Conservation (phyloP, 768 basidiomycete genomes). For the Multifurca ochricompacta region DNA sequence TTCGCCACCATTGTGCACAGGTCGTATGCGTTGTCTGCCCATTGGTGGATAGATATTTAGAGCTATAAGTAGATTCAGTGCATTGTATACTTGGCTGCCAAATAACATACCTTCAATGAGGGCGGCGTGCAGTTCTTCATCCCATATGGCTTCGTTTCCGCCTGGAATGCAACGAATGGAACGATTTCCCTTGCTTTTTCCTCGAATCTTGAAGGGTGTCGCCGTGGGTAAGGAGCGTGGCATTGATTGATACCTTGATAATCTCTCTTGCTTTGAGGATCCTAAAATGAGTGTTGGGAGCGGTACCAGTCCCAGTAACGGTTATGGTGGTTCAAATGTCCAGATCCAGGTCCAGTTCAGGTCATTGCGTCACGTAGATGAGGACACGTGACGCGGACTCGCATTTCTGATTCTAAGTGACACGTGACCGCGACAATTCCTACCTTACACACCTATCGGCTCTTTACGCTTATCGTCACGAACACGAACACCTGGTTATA, state of each 20-base stretch:
- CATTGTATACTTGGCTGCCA: conserved; percentile 3
- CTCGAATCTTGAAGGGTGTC: conserved; percentile 5
- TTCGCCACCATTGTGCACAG: conserved; percentile 2
- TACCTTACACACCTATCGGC: no score
- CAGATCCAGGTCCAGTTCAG: background rate
- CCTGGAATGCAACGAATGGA: conserved; percentile 20
- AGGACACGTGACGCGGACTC: background rate
- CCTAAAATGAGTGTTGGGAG: background rate
- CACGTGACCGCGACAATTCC: conserved; percentile 8
- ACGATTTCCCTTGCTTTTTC: conserved; percentile 20
- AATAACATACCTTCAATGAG: conserved; percentile 19
- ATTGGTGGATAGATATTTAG: conserved; percentile 21
- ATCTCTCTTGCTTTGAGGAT: background rate
- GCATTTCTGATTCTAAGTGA: background rate
- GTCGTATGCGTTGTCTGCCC: conserved; percentile 18
- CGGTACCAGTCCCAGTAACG: background rate
- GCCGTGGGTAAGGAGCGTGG: conserved; percentile 9
- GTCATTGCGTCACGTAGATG: background rate
- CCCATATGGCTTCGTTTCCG: conserved; percentile 21
- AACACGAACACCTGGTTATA: background rate
- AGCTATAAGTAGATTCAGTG: background rate
- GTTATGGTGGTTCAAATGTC: background rate
- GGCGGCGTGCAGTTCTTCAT: conserved; percentile 17
- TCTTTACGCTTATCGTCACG: background rate
- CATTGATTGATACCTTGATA: conserved; percentile 5